A percentile compares a stretch with the other conserved stretches of the same genome.
These are phyloP conservation scores for Besnoitia besnoiti DNA, from an alignment of 169 alveolate genomes.

Conservation along the genomic window DNA sequence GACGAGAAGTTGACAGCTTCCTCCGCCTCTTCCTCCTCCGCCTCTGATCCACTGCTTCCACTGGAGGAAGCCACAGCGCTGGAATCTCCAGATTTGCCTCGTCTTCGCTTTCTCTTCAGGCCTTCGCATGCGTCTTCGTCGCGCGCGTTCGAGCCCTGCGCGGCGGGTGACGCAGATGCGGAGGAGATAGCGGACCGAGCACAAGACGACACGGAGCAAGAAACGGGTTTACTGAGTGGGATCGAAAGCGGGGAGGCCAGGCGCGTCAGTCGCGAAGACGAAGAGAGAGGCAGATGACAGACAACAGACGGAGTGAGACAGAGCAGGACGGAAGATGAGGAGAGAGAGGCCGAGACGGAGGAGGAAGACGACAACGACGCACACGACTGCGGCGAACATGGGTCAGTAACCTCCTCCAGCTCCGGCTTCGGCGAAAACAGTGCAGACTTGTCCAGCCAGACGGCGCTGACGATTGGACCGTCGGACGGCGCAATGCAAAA, in stretches of 20 bases:
- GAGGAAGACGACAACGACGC: background rate
- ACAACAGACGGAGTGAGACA: constrained; percentile 27
- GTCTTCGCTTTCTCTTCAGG: background rate
- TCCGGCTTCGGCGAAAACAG: background rate
- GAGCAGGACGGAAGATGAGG: background rate
- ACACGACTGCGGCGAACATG: background rate
- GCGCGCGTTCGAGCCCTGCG: background rate
- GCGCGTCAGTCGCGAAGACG: background rate
- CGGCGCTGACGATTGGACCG: constrained; percentile 15
- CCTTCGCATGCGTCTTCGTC: no score
- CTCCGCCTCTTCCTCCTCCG: background rate
- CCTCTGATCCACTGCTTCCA: background rate
- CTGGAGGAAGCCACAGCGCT: background rate
- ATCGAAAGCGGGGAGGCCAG: no score
- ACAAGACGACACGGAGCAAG: background rate
- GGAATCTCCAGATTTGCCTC: background rate
- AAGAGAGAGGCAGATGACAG: background rate
- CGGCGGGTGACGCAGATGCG: background rate
- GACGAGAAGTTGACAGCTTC: background rate
- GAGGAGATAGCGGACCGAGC: background rate
- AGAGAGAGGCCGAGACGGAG: background rate
- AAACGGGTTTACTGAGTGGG: no score
- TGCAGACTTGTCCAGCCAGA: background rate
- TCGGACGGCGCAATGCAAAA: background rate
- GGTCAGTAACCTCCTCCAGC: background rate